Conservation (phyloP, 2,329 filamentous ascomycete genomes). For the Xylariaceae sp. region DNA sequence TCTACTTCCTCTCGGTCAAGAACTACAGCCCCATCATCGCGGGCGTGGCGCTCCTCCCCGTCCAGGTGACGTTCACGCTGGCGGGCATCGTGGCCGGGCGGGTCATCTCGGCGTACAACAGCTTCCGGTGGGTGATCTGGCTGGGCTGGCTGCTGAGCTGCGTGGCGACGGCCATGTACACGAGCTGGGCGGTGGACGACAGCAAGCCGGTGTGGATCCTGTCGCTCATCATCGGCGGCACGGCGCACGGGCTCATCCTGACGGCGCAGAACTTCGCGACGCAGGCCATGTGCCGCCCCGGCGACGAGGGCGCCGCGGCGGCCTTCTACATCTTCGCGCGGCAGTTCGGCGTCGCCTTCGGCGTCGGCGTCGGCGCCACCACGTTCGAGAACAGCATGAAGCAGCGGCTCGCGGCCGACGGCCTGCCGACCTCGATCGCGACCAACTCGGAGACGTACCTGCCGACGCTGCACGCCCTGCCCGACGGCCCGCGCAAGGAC, state of each 20-base stretch:
- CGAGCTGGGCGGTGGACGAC: slow-evolving; percentile 8
- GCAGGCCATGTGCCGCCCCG: slow-evolving; percentile 11
- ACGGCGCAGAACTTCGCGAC: slow-evolving; percentile 11
- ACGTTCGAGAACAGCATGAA: slow-evolving; percentile 14
- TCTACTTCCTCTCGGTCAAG: slow-evolving; percentile 15
- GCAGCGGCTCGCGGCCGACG: slow-evolving; percentile 6
- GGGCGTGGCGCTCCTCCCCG: slow-evolving; percentile 13
- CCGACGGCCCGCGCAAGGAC: slow-evolving; percentile 1
- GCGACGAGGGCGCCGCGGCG: slow-evolving; percentile 9
- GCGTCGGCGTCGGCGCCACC: slow-evolving; percentile 11
- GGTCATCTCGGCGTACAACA: slow-evolving; percentile 9
- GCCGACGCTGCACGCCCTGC: neutral
- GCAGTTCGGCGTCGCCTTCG: slow-evolving; percentile 11
- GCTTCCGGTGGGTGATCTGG: slow-evolving; percentile 12
- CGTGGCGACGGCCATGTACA: slow-evolving; percentile 3
- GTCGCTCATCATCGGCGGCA: slow-evolving; percentile 7
- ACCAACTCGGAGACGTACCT: neutral
- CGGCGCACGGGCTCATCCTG: slow-evolving; percentile 12
- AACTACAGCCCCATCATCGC: slow-evolving; percentile 7
- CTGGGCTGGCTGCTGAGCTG: slow-evolving; percentile 13
- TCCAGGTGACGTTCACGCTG: slow-evolving; percentile 9
- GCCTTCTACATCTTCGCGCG: slow-evolving; percentile 6
- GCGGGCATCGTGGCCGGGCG: slow-evolving; percentile 9
- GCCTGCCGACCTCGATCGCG: neutral
- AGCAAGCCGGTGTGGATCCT: slow-evolving; percentile 5